Evolutionary conservation across 192 early-diverging fungal genomes (phyloP).

Genomic region (Backusella australiensis): DNA sequence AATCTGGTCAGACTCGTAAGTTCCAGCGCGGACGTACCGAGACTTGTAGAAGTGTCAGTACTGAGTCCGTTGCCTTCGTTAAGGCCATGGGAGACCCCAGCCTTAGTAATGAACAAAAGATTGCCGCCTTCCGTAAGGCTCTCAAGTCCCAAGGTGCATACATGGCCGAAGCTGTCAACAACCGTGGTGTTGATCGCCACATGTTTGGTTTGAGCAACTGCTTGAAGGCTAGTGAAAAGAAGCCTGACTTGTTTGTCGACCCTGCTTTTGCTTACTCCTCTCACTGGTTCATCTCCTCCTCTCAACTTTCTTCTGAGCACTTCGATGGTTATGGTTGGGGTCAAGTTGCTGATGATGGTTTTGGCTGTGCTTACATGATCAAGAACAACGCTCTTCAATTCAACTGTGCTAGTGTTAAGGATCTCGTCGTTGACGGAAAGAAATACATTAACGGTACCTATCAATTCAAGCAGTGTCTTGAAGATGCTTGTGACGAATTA

Average conservation of each 20-base stretch:
- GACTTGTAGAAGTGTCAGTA: slow-evolving; percentile 78
- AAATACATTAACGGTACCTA: slow-evolving; percentile 53
- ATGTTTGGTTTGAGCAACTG: slow-evolving; percentile 80
- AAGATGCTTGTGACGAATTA: slow-evolving; percentile 89
- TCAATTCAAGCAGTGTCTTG: slow-evolving; percentile 75
- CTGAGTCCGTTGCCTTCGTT: slow-evolving; percentile 80
- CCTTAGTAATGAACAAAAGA: slow-evolving; percentile 51
- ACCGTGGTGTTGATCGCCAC: slow-evolving; percentile 89
- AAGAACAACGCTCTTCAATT: slow-evolving; percentile 83
- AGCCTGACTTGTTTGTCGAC: slow-evolving; percentile 86
- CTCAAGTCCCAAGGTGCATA: slow-evolving; percentile 75
- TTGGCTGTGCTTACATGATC: slow-evolving; percentile 93
- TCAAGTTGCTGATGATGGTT: slow-evolving; percentile 87
- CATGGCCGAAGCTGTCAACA: slow-evolving; percentile 79
- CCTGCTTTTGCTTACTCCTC: slow-evolving; percentile 74
- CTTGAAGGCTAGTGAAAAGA: slow-evolving; percentile 68
- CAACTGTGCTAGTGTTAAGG: slow-evolving; percentile 77
- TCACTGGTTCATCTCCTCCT: slow-evolving; percentile 93
- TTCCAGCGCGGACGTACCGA: slow-evolving; percentile 95
- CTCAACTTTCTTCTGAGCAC: slow-evolving; percentile 87
- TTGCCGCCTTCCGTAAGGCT: slow-evolving; percentile 70
- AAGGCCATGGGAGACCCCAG: slow-evolving; percentile 77
- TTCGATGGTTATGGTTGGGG: slow-evolving; percentile 94
- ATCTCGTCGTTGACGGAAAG: slow-evolving; percentile 52
- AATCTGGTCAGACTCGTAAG: slow-evolving; percentile 89